Evolutionary conservation across 2,329 filamentous ascomycete genomes (phyloP).

Genomic region (Talaromyces sp.): DNA sequence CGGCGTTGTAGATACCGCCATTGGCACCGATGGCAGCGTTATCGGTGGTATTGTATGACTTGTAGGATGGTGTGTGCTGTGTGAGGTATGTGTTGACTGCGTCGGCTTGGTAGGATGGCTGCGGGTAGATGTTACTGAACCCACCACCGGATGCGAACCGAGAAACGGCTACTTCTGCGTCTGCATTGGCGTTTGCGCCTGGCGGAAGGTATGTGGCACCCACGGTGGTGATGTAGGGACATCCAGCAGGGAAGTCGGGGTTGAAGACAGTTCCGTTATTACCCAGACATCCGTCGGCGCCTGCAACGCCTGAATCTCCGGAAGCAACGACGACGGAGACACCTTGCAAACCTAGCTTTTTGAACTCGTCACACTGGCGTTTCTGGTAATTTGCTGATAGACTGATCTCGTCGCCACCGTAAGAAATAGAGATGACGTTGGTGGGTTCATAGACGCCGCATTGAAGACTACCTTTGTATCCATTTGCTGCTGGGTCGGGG

Average conservation of each 20-base stretch:
- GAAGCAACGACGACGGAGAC: slow-evolving; percentile 32
- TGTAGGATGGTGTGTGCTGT: slow-evolving; percentile 31
- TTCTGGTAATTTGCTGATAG: slow-evolving; percentile 56
- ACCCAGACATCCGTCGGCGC: slow-evolving; percentile 36
- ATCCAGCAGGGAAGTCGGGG: slow-evolving; percentile 49
- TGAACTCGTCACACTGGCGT: slow-evolving; percentile 45
- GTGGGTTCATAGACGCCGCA: slow-evolving; percentile 50
- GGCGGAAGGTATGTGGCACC: slow-evolving; percentile 39
- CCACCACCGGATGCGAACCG: slow-evolving; percentile 44
- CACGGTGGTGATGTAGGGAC: slow-evolving; percentile 52
- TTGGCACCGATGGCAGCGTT: slow-evolving; percentile 36
- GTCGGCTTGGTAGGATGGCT: slow-evolving; percentile 41
- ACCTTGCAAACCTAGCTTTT: slow-evolving; percentile 49
- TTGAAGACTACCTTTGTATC: slow-evolving; percentile 42
- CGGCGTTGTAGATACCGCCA: slow-evolving; percentile 42
- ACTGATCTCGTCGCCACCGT: slow-evolving; percentile 54
- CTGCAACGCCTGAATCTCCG: slow-evolving; percentile 31
- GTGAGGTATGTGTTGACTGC: slow-evolving; percentile 42
- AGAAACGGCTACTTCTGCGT: slow-evolving; percentile 28
- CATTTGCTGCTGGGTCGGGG: slow-evolving; percentile 37
- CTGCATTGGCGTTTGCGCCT: slow-evolving; percentile 28
- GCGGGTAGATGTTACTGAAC: slow-evolving; percentile 48
- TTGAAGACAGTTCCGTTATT: slow-evolving; percentile 44
- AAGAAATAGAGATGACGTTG: slow-evolving; percentile 57
- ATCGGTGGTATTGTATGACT: slow-evolving; percentile 31